Conservation (phyloP, 139 green algal species). For the Gonium pectorale region DNA sequence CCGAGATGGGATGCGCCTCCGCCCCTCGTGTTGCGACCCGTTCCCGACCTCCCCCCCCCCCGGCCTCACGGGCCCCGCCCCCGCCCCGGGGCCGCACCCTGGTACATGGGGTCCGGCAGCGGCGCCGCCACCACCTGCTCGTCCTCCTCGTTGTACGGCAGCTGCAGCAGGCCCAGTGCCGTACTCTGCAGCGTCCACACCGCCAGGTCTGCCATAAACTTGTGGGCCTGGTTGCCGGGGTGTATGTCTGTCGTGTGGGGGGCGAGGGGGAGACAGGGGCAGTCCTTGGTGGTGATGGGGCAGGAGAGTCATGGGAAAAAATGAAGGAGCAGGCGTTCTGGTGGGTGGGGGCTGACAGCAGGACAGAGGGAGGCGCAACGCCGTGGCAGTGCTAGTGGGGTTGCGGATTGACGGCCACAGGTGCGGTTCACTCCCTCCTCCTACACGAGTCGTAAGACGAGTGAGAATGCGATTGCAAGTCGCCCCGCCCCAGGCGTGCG, state of each 20-base stretch:
- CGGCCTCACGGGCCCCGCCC: neutral
- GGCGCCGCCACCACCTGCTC: neutral
- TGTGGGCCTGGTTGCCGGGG: slow-evolving; percentile 32
- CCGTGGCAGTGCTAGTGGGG: too few relatives aligned
- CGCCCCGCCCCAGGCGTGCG: too few relatives aligned
- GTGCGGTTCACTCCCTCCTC: too few relatives aligned
- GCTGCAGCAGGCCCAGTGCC: slow-evolving; percentile 8
- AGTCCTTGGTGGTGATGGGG: too few relatives aligned
- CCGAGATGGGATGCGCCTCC: too few relatives aligned
- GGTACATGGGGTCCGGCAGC: slow-evolving; percentile 16
- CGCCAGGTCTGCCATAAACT: slow-evolving; percentile 42
- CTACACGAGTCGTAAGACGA: too few relatives aligned
- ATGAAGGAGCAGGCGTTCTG: too few relatives aligned
- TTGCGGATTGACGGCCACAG: too few relatives aligned
- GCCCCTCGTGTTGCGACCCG: too few relatives aligned
- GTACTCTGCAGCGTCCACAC: slow-evolving; percentile 20
- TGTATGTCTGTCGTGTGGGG: slow-evolving; percentile 18
- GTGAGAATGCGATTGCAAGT: too few relatives aligned
- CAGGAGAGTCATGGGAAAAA: neutral
- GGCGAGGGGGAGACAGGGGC: neutral
- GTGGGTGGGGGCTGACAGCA: too few relatives aligned
- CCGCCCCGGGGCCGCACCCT: neutral
- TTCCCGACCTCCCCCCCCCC: neutral
- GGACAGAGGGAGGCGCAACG: too few relatives aligned
- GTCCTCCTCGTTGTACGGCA: slow-evolving; percentile 16